Evolutionary conservation across 345 rosid genomes (phyloP).

Genomic region (Heritiera littoralis): DNA sequence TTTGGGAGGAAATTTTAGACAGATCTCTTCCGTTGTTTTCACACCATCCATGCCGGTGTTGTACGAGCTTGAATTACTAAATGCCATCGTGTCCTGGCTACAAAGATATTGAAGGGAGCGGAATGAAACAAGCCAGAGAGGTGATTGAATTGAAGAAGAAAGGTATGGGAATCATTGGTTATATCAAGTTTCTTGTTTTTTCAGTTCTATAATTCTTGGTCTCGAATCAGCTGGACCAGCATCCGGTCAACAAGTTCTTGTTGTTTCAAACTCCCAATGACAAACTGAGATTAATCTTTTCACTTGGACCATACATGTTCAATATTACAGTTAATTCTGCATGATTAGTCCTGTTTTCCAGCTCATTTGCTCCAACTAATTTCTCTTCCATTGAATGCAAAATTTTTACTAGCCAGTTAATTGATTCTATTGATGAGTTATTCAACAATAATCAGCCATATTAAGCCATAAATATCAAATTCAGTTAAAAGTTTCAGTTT

Average conservation of each 20-base stretch:
- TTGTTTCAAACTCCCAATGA: not conserved
- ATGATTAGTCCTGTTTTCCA: not conserved
- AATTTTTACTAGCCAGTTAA: not conserved
- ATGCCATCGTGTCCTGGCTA: not conserved
- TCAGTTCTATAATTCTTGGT: not conserved
- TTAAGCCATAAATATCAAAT: not conserved
- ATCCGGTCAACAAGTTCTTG: not conserved
- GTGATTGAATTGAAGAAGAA: not conserved
- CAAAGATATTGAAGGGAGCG: not conserved
- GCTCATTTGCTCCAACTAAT: not conserved
- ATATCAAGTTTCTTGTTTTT: not conserved
- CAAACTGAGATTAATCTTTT: not conserved
- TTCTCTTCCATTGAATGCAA: not conserved
- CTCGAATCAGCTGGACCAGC: not conserved
- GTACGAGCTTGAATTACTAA: not conserved
- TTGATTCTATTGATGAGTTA: no score
- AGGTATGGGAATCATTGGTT: not conserved
- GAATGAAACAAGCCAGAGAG: not conserved
- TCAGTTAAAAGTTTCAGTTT: no score
- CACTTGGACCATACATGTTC: not conserved
- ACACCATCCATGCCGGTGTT: not conserved
- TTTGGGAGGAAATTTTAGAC: constrained; percentile 8
- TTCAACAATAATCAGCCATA: not conserved
- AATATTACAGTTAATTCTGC: not conserved
- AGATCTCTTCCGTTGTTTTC: not conserved